Conservation (phyloP, 176 grass and related monocot genomes). For the Bonia amplexicaulis region DNA sequence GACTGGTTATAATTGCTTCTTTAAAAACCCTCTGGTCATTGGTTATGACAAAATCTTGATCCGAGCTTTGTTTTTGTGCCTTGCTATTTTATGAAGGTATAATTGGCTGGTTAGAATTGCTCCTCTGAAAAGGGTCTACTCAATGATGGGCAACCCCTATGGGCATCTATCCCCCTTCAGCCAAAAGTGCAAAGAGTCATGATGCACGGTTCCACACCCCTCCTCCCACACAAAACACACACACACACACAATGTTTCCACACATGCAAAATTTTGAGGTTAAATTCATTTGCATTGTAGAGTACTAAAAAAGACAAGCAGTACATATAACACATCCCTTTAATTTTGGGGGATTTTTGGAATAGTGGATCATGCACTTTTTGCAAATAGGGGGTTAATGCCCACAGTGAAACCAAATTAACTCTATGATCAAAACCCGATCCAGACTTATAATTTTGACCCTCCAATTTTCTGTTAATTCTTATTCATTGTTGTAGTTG, state of each 20-base stretch:
- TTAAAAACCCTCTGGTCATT: neutral
- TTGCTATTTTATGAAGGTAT: neutral
- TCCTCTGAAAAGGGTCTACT: neutral
- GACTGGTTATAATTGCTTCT: neutral
- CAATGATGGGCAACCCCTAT: neutral
- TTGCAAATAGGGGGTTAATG: neutral
- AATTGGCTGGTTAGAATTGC: neutral
- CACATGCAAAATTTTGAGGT: no score
- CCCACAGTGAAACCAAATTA: neutral
- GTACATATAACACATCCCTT: no score
- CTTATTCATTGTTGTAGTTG: neutral
- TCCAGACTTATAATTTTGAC: neutral
- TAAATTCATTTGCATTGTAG: no score
- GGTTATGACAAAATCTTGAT: conserved; percentile 8
- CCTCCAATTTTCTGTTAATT: neutral
- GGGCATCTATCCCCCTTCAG: no score
- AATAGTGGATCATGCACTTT: no score
- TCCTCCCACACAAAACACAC: no score
- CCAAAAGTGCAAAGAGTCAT: no score
- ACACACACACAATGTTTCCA: no score
- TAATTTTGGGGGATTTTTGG: no score
- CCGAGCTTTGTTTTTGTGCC: neutral
- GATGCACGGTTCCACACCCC: no score
- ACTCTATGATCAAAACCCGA: neutral
- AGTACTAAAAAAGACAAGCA: no score